phyloP scores from a whole-genome alignment of 495 filamentous ascomycete genomes.

The Penicillium cataractarum region DNA sequence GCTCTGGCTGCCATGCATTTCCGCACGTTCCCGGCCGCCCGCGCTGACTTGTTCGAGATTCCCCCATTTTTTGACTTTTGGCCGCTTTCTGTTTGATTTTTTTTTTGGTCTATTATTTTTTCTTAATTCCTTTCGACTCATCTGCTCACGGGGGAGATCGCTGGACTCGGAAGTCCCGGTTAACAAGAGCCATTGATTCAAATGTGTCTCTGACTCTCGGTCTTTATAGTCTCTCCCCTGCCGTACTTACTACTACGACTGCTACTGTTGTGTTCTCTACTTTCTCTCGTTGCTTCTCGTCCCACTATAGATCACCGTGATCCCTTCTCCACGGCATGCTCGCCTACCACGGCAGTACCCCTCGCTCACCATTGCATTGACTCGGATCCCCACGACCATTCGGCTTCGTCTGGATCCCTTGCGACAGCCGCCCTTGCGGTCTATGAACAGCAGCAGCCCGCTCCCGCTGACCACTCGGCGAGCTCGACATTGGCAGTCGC shows the following conservation, averaged over 20 bases:
- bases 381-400: neutral
- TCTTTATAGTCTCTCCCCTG: constrained; percentile 22
- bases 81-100: neutral
- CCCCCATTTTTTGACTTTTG: constrained; percentile 5
- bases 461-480: neutral
- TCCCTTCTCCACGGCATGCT: constrained; percentile 20
- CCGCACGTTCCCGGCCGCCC: constrained; percentile 34
- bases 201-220: constrained; percentile 13
- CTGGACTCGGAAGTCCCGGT: constrained; percentile 35
- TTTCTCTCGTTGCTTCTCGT: constrained; percentile 23
- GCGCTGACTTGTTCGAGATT: constrained; percentile 23
- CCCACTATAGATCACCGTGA: constrained; percentile 23
- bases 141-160: constrained; percentile 20
- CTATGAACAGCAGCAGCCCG: constrained; percentile 19
- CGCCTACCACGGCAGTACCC: constrained; percentile 12
- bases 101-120: neutral
- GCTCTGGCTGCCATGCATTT: constrained; percentile 23
- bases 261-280: constrained; percentile 20
- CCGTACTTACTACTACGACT: neutral
- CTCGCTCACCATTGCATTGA: constrained; percentile 26
- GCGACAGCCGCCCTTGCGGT: constrained; percentile 17
- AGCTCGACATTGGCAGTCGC: constrained; percentile 24
- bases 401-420: constrained; percentile 16
- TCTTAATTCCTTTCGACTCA: constrained; percentile 7
- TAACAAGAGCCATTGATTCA: constrained; percentile 7